Evolutionary conservation across 1,284 basidiomycete genomes (phyloP).

Genomic region (Erythrobasidium hasegawianum): DNA sequence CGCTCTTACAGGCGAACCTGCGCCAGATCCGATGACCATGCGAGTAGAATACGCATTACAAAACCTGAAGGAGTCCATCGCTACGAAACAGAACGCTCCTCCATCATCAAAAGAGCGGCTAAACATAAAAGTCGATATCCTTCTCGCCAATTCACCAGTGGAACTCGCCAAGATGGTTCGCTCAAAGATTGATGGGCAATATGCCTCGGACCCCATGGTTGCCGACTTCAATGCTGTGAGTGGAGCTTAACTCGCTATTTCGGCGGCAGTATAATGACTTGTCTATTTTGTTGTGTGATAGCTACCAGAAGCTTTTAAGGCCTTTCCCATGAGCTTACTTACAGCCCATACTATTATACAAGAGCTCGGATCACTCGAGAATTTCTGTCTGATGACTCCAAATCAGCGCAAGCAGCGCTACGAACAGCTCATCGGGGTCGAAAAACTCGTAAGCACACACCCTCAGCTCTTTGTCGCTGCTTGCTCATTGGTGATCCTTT

Average conservation of each 20-base stretch:
- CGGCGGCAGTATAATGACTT: background rate
- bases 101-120: background rate
- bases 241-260: background rate
- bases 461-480: background rate
- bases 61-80: background rate
- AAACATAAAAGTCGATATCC: conserved; percentile 13
- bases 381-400: conserved; percentile 4
- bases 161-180: conserved; percentile 16
- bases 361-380: conserved; percentile 16
- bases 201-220: conserved; percentile 4
- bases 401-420: conserved; percentile 4
- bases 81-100: background rate
- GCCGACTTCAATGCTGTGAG: conserved; percentile 20
- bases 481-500: background rate
- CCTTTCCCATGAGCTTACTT: conserved; percentile 9
- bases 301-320: conserved; percentile 3
- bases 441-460: conserved; percentile 7
- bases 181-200: conserved; percentile 2
- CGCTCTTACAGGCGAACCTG: background rate
- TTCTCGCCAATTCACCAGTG: conserved; percentile 1
- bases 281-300: background rate
- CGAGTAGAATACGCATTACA: background rate
- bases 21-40: background rate
- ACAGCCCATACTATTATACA: conserved; percentile 16
- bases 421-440: background rate